Base-by-base conservation (phyloP, 1,139 yeast genomes). In the Candida sojae region DNA sequence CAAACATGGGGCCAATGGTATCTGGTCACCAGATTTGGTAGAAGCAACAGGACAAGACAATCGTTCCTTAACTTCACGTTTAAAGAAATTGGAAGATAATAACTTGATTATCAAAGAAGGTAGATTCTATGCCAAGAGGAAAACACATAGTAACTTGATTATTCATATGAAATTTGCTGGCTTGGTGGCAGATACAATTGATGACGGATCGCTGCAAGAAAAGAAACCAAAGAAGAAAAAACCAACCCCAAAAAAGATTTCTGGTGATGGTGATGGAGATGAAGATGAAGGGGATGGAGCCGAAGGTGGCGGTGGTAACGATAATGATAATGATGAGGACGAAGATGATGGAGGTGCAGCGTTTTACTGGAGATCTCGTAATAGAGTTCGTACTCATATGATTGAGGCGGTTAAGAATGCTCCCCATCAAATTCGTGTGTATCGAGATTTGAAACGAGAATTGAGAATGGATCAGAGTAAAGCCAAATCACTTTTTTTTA, bases 371-470 rank as follows among this genome's bases (percentile, higher is more conserved):
- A 63, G 74, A 47, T 72, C 72, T 51, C 66, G 68, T 6, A 53
- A 56, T 30, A 64, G 63, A 41, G 53, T 72, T 17, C 64, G 66
- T 46, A 62, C 61, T 39, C 57, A 60, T 44, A 77, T 88, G 1
- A 79, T 86, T 42, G 75, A 72, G 6, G 74, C 82, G 9, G 74
- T 86, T 11, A 83, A 83, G 53, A 64, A 66, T 1, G 92, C 96
- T 0, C 87, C 88, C 34, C 82, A 86, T 58, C 80, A 83, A 2
- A 71, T 88, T 21, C 76, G 96, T 38, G 85, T 87, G 26, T 75
- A 83, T 41, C 67, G 73, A 26, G 96, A 88, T 64, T 69, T 89
- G 53, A 80, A 82, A 55, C 68, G 77, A 39, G 89, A 88, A 59
- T 62, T 88, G 40, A 81, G 80, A 30, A 74, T 84, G 60, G 81